Evolutionary conservation across 805 yeast genomes (phyloP), one percentile per base, ranked within the genome.

Genomic region (Maudiozyma saulgeensis): DNA sequence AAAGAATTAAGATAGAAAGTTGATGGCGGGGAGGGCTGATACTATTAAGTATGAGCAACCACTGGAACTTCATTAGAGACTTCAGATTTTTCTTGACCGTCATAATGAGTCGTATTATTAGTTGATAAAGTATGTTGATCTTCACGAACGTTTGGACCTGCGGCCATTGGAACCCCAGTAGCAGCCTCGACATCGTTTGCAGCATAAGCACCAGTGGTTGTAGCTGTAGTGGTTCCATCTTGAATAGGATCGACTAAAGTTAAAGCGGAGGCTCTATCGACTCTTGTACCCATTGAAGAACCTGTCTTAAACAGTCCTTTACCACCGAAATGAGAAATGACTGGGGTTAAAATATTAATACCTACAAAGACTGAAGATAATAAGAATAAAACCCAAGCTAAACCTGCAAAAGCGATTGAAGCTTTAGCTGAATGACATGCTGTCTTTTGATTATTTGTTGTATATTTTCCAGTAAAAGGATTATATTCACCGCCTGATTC

Each of bases 401-500:
- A 47, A 9, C 65, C 69, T 5, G 66, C 56, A 51, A 67, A 66
- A 2, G 70, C 71, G 46, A 66, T 60, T 4, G 69, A 53, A 2
- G 68, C 62, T 46, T 66, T 59, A 7, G 62, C 55, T 12, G 67
- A 44, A 45, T 54, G 56, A 45, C 71, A 67, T 2, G 66, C 64
- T 9, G 48, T 49, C 19, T 32, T 50, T 38, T 48, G 40, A 5
- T 26, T 40, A 3, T 26, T 35, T 18, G 54, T 51, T 7, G 59
- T 52, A 44, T 55, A 58, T n/a, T 41, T 9, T 25, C 51, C 50
- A 9, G 54, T 48, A 43, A 53, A 54, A 40, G 54, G 53, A 43
- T 57, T 52, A 43, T 57, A 60, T 13, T 45, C 47, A 42, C 59
- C 58, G 9, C 52, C 54, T n/a, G 48, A 39, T 4, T 13, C 23